A percentile compares a stretch with the other conserved stretches of the same genome.
phyloP scores from a whole-genome alignment of 1,284 basidiomycete genomes.

The Marasmius oreades region DNA sequence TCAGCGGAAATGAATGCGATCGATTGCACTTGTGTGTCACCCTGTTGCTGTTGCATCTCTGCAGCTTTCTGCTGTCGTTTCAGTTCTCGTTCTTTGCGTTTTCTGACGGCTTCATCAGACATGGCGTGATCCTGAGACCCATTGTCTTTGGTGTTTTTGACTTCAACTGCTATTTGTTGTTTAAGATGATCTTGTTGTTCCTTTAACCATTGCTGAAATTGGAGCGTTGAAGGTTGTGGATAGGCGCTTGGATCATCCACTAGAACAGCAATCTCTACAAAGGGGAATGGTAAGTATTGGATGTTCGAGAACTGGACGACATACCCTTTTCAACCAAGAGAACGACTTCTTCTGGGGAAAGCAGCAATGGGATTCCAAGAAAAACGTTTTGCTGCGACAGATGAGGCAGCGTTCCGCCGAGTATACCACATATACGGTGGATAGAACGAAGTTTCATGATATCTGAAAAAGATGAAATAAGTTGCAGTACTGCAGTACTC shows the following conservation, averaged over 20 bases:
- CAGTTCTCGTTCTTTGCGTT: conserved; percentile 69
- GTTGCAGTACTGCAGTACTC: too few relatives aligned
- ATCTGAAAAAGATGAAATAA: conserved; percentile 43
- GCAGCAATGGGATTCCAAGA: conserved; percentile 83
- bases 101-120: conserved; percentile 61
- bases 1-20: conserved; percentile 13
- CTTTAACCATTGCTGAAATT: conserved; percentile 55
- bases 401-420: conserved; percentile 91
- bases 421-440: conserved; percentile 81
- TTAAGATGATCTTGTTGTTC: conserved; percentile 42
- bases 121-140: conserved; percentile 37
- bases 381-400: conserved; percentile 97
- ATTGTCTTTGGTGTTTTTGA: conserved; percentile 37
- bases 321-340: conserved; percentile 79
- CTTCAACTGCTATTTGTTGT: conserved; percentile 39
- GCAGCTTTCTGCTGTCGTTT: conserved; percentile 39
- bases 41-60: conserved; percentile 24
- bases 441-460: conserved; percentile 73
- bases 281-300: conserved; percentile 11
- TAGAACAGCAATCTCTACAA: conserved; percentile 70
- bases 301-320: conserved; percentile 19
- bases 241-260: conserved; percentile 73
- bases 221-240: conserved; percentile 45
- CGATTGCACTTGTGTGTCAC: conserved; percentile 14
- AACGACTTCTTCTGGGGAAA: conserved; percentile 92